These are phyloP conservation scores for Boletus rubropictus DNA, from an alignment of 768 basidiomycete genomes.

Conservation along the genomic window DNA sequence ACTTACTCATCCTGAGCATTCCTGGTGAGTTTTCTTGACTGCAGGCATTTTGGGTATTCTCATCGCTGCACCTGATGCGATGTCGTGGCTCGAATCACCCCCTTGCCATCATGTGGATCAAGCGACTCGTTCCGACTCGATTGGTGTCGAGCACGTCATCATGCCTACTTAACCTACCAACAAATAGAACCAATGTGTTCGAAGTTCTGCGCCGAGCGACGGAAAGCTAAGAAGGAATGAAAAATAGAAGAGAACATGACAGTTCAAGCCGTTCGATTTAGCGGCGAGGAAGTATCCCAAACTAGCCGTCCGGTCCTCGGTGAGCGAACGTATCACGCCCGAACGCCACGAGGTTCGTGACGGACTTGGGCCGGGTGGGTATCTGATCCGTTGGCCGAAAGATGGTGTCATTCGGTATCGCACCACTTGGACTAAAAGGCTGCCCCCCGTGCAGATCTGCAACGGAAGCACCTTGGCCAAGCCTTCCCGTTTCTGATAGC, in stretches of 20 bases:
- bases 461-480: slow-evolving; percentile 1
- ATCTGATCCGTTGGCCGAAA: not conserved
- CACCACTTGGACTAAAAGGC: not conserved
- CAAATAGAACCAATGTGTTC: not conserved
- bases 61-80: too few species aligned
- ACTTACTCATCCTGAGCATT: too few species aligned
- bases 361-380: not conserved
- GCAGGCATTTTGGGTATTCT: too few species aligned
- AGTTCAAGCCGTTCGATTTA: not conserved
- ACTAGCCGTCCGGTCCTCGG: too few species aligned
- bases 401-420: not conserved
- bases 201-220: not conserved
- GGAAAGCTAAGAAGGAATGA: not conserved
- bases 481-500: not conserved
- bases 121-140: too few species aligned
- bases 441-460: slow-evolving; percentile 1
- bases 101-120: too few species aligned
- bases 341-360: not conserved
- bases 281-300: not conserved
- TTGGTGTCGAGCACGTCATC: not conserved
- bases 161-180: not conserved
- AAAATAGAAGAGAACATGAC: not conserved
- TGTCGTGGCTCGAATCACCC: too few species aligned
- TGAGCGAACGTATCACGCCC: too few species aligned
- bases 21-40: too few species aligned